A percentile compares a stretch with the other conserved stretches of the same genome.
Conservation (phyloP, 352 stramenopile genomes). For the Globisporangium cylindrosporum region DNA sequence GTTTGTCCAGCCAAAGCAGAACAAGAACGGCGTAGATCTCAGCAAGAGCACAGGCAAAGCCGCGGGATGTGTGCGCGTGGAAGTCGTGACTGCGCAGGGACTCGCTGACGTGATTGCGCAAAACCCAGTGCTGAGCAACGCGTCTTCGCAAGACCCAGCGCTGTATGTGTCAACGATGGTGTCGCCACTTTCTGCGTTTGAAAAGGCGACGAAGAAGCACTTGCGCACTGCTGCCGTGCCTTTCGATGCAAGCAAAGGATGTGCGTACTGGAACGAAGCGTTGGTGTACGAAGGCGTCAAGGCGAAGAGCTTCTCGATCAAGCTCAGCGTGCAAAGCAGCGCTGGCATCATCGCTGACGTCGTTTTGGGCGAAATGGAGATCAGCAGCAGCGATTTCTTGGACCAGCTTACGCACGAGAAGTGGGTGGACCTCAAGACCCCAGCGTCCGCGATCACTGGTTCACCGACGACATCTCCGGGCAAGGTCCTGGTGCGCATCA, state of each 20-base stretch:
- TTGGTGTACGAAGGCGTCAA: conserved; percentile 69
- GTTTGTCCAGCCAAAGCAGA: conserved; percentile 40
- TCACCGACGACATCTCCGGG: conserved; percentile 22
- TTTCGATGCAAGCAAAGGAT: conserved; percentile 17
- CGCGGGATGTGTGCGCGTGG: conserved; percentile 43
- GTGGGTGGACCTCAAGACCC: conserved; percentile 51
- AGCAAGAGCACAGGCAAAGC: conserved; percentile 53
- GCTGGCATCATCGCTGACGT: conserved; percentile 63
- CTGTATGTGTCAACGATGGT: conserved; percentile 63
- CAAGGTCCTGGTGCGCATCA: conserved; percentile 54
- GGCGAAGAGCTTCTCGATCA: conserved; percentile 60
- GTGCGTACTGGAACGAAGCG: conserved; percentile 46
- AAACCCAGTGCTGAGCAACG: conserved; percentile 29
- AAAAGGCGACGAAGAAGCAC: conserved; percentile 72
- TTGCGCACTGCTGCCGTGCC: conserved; percentile 36
- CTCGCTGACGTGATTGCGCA: conserved; percentile 29
- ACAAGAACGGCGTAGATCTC: conserved; percentile 79
- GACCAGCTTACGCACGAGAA: conserved; percentile 56
- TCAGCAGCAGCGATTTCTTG: conserved; percentile 46
- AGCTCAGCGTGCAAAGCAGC: conserved; percentile 56
- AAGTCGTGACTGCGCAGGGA: conserved; percentile 46
- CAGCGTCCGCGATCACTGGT: conserved; percentile 23
- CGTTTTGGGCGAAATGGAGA: conserved; percentile 61
- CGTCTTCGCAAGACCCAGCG: conserved; percentile 18
- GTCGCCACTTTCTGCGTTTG: conserved; percentile 56